Conservation (phyloP, 2,329 filamentous ascomycete species). For the Zymoseptoria tritici region DNA sequence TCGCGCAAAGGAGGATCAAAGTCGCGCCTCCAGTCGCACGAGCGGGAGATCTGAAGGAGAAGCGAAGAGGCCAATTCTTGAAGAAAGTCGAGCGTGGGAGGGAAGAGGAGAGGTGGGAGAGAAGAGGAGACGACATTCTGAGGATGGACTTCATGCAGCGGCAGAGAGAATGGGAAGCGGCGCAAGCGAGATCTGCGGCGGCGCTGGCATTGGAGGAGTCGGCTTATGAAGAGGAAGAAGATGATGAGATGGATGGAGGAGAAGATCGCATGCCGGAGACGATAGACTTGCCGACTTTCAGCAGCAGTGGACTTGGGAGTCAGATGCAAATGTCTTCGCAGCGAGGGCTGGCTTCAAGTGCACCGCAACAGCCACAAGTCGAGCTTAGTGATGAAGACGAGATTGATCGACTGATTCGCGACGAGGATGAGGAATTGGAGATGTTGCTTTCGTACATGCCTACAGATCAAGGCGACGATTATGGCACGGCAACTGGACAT, state of each 20-base stretch:
- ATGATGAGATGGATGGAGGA: conserved; percentile 12
- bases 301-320: neutral
- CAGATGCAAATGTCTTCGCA: conserved; percentile 2
- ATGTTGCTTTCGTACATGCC: conserved; percentile 41
- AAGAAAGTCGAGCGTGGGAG: conserved; percentile 45
- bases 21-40: conserved; percentile 46
- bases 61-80: conserved; percentile 60
- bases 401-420: conserved; percentile 34
- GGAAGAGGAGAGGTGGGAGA: conserved; percentile 41
- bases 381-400: conserved; percentile 21
- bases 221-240: conserved; percentile 17
- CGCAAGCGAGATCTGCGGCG: conserved; percentile 36
- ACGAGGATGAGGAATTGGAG: conserved; percentile 40
- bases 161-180: conserved; percentile 39
- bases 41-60: conserved; percentile 44
- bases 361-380: neutral
- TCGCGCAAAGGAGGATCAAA: conserved; percentile 49
- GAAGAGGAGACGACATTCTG: conserved; percentile 43
- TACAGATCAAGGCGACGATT: too few relatives aligned
- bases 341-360: neutral
- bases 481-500: too few relatives aligned
- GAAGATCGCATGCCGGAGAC: conserved; percentile 1
- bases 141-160: conserved; percentile 39
- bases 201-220: conserved; percentile 19
- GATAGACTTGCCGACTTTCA: conserved; percentile 11